Percentiles rank a stretch among this genome's conserved stretches.
Conservation (phyloP, 805 yeast genomes). For the Alloascoidea africana region DNA sequence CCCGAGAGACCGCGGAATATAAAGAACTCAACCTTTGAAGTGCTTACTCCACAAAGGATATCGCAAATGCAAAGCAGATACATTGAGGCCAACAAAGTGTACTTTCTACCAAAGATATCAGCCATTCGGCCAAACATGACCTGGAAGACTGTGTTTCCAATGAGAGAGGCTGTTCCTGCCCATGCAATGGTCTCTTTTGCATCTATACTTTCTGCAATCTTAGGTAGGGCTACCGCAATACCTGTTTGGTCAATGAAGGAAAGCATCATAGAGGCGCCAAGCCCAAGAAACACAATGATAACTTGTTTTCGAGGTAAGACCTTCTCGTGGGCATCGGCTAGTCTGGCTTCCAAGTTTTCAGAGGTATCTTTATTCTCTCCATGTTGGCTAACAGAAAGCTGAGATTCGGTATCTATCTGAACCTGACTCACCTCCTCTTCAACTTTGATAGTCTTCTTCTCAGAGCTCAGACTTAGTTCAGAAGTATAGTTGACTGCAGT, state of each 20-base stretch:
- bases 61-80: conserved; percentile 26
- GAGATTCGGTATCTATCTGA: too few relatives aligned
- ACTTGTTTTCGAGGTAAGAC: too few relatives aligned
- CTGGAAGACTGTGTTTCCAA: conserved; percentile 36
- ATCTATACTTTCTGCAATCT: conserved; percentile 30
- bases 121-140: conserved; percentile 37
- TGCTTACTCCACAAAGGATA: conserved; percentile 35
- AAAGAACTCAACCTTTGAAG: conserved; percentile 30
- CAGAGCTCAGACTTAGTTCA: too few relatives aligned
- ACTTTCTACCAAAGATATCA: conserved; percentile 39
- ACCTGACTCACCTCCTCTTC: too few relatives aligned
- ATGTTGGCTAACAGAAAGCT: too few relatives aligned
- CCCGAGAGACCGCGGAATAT: conserved; percentile 41
- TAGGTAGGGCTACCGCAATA: conserved; percentile 30
- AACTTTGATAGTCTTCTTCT: too few relatives aligned
- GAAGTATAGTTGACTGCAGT: too few relatives aligned
- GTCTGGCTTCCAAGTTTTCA: too few relatives aligned
- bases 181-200: conserved; percentile 35
- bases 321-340: too few relatives aligned
- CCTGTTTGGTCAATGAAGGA: conserved; percentile 36
- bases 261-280: conserved; percentile 11
- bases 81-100: conserved; percentile 24
- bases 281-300: too few relatives aligned
- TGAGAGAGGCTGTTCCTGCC: conserved; percentile 40
- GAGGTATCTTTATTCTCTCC: too few relatives aligned